A percentile compares a stretch with the other conserved stretches of the same genome.
Evolutionary conservation across 768 basidiomycete genomes (phyloP).

Genomic region (Exidia glandulosa): DNA sequence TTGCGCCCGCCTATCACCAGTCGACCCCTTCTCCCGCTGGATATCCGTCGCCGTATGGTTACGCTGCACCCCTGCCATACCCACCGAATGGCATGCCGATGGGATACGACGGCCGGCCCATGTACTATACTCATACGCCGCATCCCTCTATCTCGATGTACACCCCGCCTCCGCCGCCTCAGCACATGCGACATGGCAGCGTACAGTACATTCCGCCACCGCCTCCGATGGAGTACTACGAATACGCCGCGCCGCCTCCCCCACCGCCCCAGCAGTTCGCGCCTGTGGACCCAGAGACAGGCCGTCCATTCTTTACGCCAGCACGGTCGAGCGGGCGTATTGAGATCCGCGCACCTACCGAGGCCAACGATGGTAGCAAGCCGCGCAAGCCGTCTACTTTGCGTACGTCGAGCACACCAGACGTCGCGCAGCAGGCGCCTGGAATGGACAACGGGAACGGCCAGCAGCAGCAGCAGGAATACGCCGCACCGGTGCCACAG

Average conservation of each 20-base stretch:
- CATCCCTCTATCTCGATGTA: constrained; percentile 25
- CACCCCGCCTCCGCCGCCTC: constrained; percentile 24
- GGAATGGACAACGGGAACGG: not conserved
- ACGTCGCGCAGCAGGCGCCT: not conserved
- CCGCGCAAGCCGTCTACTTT: not conserved
- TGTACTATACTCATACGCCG: constrained; percentile 46
- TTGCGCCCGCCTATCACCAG: constrained; percentile 25
- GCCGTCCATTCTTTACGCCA: constrained; percentile 61
- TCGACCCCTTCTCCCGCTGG: constrained; percentile 34
- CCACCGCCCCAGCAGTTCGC: constrained; percentile 52
- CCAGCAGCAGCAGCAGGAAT: not conserved
- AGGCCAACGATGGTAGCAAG: constrained; percentile 16
- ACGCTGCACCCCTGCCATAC: constrained; percentile 30
- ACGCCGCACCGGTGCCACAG: not conserved
- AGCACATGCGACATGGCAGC: constrained; percentile 47
- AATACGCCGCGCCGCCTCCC: constrained; percentile 43
- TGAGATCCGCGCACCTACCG: constrained; percentile 57
- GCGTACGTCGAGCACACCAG: not conserved
- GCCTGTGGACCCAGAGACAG: constrained; percentile 55
- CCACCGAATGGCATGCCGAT: constrained; percentile 57
- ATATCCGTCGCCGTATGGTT: constrained; percentile 60
- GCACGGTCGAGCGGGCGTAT: constrained; percentile 62
- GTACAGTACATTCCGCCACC: constrained; percentile 40
- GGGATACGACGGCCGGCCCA: constrained; percentile 65
- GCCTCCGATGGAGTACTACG: constrained; percentile 17